Conservation (phyloP, 2,329 filamentous ascomycete species). For the Aureobasidium sp. region DNA sequence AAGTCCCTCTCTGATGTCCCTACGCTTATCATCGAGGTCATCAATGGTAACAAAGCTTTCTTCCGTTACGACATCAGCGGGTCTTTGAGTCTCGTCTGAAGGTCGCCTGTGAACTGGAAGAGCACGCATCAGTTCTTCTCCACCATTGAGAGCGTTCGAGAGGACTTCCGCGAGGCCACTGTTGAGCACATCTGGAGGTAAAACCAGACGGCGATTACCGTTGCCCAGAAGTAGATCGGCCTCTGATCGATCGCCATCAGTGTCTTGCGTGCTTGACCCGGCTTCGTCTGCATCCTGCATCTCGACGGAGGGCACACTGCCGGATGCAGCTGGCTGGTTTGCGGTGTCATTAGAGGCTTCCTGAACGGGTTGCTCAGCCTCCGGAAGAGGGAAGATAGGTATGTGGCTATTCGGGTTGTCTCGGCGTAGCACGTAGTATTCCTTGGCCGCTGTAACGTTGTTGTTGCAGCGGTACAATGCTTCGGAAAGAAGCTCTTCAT, state of each 20-base stretch:
- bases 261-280: slow-evolving; percentile 12
- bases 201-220: slow-evolving; percentile 2
- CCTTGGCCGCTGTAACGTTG: slow-evolving; percentile 48
- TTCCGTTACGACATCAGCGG: slow-evolving; percentile 19
- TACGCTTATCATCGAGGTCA: slow-evolving; percentile 68
- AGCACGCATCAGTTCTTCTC: slow-evolving; percentile 6
- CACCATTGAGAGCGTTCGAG: slow-evolving; percentile 8
- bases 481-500: slow-evolving; percentile 59
- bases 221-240: background rate
- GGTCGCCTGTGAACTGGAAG: slow-evolving; percentile 3
- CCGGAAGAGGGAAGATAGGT: slow-evolving; percentile 23
- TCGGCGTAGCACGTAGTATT: slow-evolving; percentile 58
- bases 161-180: slow-evolving; percentile 9
- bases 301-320: slow-evolving; percentile 24
- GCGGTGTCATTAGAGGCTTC: background rate
- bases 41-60: slow-evolving; percentile 55
- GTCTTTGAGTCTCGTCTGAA: slow-evolving; percentile 1
- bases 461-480: slow-evolving; percentile 78
- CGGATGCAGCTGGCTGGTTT: background rate
- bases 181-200: slow-evolving; percentile 4
- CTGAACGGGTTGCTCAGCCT: slow-evolving; percentile 7
- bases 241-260: slow-evolving; percentile 4
- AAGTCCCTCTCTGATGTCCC: slow-evolving; percentile 62
- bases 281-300: slow-evolving; percentile 28
- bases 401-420: slow-evolving; percentile 16